Base-by-base conservation (phyloP, 176 grass and related monocot species). In the Oryza longistaminata region DNA sequence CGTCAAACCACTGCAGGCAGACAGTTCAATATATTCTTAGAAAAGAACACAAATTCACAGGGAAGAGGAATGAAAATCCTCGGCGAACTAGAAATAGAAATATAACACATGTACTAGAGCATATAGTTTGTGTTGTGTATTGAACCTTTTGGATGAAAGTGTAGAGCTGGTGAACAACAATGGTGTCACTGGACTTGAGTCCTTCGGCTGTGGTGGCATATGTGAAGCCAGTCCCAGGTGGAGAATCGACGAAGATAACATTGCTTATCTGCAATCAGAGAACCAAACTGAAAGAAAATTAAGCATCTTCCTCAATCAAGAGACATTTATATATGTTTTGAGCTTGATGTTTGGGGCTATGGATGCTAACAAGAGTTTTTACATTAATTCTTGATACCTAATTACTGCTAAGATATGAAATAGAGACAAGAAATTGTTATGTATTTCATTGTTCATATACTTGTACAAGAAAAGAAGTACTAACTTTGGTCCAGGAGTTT, bases 161-260 rank as follows among this genome's bases (percentile, higher is more conserved):
- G 39, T 77, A 6, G 19, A 88, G 62, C 10, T 93, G 86, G 12
- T 75, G 45, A 66, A 79, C 58, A 29, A 40, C 72, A 53, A 70
- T 75, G 34, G 71, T 86, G 70, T 92, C 92, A 7, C 66, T 66
- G 12, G 69, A 60, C 50, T 82, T 21, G 14, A 73, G 61, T 27
- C 73, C 62, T 3, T 87, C 52, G 22, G 22, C 12, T 2, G 72
- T 14, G 52, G 8, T 27, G 10, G 80, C 88, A 46, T 90, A 95
- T 3, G 90, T 92, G 83, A 96, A 96, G 13, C 93, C 93, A 24
- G 90, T 72, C 14, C 93, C 93, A 3, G 60, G 55, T 11, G 93
- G 90, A 58, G 90, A 76, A 77, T 94, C 93, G 16, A 94, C 37
- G 46, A 96, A 96, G 66, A 96, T 85, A 50, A 93, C 17, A 61